Base-by-base conservation (phyloP, 345 rosid genomes). In the Excoecaria cochinchinensis region DNA sequence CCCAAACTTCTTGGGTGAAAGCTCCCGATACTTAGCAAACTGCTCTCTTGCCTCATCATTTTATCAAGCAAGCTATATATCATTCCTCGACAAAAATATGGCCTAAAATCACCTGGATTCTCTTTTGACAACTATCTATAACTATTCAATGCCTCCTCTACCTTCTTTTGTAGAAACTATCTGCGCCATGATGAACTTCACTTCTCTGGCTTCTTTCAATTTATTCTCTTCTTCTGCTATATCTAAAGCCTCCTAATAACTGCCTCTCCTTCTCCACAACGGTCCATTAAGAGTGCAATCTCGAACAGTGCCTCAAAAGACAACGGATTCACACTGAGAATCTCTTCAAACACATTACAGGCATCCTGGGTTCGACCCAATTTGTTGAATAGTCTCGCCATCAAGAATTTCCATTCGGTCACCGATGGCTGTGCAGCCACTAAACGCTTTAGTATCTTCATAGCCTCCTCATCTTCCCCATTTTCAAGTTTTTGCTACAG, bases 281-380 rank as follows among this genome's bases (percentile, higher is more conserved):
- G 79, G 79, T 89, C 94, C 98, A 91, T 91, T 50, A 91, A 72
- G 77, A 94, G 82, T 3, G 98, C 95, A 47, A 90, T 94, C 88
- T 94, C 99, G 50, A 92, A 95, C 78, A 95, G 77, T 3, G 94
- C 97, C 82, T 95, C 97, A n/a, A 92, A 95, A 16, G 89, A 91
- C 19, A 95, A 75, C 5, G 99, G 97, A 72, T 95, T 87, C 40
- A 72, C 16, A 3, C 64, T 69, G 9, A 95, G 97, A 84, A 95
- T 91, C 84, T 95, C 91, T 58, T 95, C 97, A 72, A 95, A 95
- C 90, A 88, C 74, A 0, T 84, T 76, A 80, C 97, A 97, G 67
- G 97, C 97, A 39, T 90, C 77, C 39, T 82, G 82, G 1, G 76
- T 72, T 24, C 84, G 87, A 36, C 97, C 92, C 89, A 90, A 83